These are phyloP conservation scores for Aspergillus udagawae DNA, from an alignment of 2,329 filamentous ascomycete species.

Conservation along the genomic window DNA sequence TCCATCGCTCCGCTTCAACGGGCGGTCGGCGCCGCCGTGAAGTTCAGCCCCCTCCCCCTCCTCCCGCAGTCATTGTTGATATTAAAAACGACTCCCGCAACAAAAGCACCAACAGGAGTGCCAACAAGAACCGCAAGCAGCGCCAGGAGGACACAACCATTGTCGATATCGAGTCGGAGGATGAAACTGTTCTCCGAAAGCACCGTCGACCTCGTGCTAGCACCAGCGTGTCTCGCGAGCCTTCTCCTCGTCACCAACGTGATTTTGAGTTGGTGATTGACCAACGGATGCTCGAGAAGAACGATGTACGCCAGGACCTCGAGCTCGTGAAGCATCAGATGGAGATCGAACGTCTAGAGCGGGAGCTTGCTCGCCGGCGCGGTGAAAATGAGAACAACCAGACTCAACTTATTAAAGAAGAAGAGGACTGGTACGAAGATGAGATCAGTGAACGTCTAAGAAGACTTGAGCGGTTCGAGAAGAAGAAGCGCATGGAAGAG, in stretches of 20 bases:
- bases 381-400: slow-evolving; percentile 22
- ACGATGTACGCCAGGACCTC: slow-evolving; percentile 31
- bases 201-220: slow-evolving; percentile 18
- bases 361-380: slow-evolving; percentile 26
- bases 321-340: slow-evolving; percentile 33
- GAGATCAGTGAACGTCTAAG: slow-evolving; percentile 38
- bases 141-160: slow-evolving; percentile 8
- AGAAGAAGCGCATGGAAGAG: slow-evolving; percentile 38
- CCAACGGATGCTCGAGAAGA: slow-evolving; percentile 32
- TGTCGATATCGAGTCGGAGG: slow-evolving; percentile 23
- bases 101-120: slow-evolving; percentile 23
- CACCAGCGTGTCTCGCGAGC: slow-evolving; percentile 22
- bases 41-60: slow-evolving; percentile 10
- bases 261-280: slow-evolving; percentile 33
- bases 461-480: slow-evolving; percentile 34
- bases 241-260: slow-evolving; percentile 20
- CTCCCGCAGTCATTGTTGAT: slow-evolving; percentile 31
- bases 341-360: slow-evolving; percentile 34
- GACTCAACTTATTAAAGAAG: slow-evolving; percentile 28
- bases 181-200: slow-evolving; percentile 17
- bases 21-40: slow-evolving; percentile 27
- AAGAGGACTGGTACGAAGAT: slow-evolving; percentile 43
- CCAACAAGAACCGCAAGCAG: slow-evolving; percentile 18
- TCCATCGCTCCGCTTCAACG: slow-evolving; percentile 35
- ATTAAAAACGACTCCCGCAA: slow-evolving; percentile 30